A percentile compares a stretch with the other conserved stretches of the same genome.
Conservation (phyloP, 2,329 filamentous ascomycete species). For the Aspergillus sojae region DNA sequence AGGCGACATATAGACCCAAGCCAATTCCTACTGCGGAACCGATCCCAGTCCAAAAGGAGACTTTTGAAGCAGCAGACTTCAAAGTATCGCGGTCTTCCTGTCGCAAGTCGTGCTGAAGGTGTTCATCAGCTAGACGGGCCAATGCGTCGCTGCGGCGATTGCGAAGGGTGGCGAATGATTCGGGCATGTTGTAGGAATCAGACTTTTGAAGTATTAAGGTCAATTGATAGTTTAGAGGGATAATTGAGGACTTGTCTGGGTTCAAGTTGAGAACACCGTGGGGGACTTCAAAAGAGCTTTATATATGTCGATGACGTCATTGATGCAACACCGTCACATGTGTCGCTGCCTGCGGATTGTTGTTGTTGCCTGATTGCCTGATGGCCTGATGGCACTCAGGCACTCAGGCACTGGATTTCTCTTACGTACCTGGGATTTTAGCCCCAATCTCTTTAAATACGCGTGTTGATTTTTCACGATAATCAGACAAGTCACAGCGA, state of each 20-base stretch:
- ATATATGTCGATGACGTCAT: not conserved
- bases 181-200: conserved; percentile 30
- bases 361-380: not conserved
- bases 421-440: not conserved
- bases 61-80: conserved; percentile 56
- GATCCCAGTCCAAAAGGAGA: conserved; percentile 58
- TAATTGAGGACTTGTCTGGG: not conserved
- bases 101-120: conserved; percentile 61
- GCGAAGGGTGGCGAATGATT: conserved; percentile 53
- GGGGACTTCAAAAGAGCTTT: not conserved
- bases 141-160: conserved; percentile 54
- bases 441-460: not conserved
- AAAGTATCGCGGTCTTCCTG: conserved; percentile 62
- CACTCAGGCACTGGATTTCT: not conserved
- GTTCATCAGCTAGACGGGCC: conserved; percentile 57
- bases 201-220: not conserved
- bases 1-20: conserved; percentile 61
- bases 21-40: conserved; percentile 64
- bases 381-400: too few relatives aligned
- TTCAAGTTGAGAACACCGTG: not conserved
- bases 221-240: not conserved
- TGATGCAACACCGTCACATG: not conserved
- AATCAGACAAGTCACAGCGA: not conserved
- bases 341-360: not conserved
- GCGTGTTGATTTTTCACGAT: not conserved